phyloP scores from a whole-genome alignment of 2,329 filamentous ascomycete genomes.

The Beauveria sp. region DNA sequence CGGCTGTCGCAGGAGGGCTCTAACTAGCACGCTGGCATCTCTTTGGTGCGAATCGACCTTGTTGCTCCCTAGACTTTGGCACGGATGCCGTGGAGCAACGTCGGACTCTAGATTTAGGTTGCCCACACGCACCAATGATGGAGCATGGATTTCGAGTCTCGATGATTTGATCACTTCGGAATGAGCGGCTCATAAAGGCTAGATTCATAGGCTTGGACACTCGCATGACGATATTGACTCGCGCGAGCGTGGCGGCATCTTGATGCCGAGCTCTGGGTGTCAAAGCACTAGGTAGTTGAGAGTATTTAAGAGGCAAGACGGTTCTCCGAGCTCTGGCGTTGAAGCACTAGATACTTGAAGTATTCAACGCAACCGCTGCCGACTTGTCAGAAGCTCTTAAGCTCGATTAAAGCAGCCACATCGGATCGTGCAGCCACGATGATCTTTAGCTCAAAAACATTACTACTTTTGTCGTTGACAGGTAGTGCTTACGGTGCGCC shows the following conservation, averaged over 20 bases:
- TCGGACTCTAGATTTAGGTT: constrained; percentile 4
- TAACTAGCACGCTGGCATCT: neutral
- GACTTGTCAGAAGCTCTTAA: neutral
- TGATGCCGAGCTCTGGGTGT: neutral
- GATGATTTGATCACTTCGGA: neutral
- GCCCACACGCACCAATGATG: neutral
- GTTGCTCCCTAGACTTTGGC: neutral
- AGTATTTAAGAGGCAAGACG: neutral
- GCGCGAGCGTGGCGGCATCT: neutral
- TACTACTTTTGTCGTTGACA: constrained; percentile 2
- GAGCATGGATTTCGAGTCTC: neutral
- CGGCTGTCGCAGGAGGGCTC: neutral
- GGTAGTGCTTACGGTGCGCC: constrained; percentile 3
- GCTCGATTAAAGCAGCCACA: neutral
- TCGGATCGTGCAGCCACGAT: constrained; percentile 2
- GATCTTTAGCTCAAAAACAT: neutral
- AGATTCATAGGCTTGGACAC: neutral
- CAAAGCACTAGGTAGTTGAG: neutral
- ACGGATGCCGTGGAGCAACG: neutral
- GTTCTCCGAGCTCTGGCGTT: neutral
- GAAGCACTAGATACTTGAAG: too few relatives aligned
- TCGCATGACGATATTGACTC: constrained; percentile 7
- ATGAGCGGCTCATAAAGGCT: neutral
- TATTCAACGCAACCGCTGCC: too few relatives aligned
- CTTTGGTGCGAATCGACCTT: neutral